Evolutionary conservation across 805 yeast species (phyloP).

Genomic region (Alloascoidea hylecoeti): DNA sequence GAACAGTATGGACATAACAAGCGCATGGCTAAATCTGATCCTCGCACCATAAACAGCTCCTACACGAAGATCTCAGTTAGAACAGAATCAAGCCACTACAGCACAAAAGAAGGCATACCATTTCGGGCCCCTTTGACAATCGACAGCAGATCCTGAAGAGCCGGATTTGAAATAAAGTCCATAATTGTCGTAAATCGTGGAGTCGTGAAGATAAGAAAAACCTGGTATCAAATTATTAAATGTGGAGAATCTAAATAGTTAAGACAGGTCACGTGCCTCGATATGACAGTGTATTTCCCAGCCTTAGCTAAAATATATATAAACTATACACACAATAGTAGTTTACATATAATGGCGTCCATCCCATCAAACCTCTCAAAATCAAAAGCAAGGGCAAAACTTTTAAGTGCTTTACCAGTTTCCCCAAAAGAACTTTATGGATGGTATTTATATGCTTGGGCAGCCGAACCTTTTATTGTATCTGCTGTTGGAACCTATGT

Average conservation of each 20-base stretch:
- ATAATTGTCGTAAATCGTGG: no score
- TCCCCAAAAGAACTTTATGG: constrained; percentile 36
- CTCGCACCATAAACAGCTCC: constrained; percentile 50
- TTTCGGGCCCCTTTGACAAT: constrained; percentile 26
- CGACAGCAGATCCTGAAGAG: constrained; percentile 19
- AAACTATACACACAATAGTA: no score
- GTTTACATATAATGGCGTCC: no score
- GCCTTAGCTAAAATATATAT: no score
- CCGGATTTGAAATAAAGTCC: constrained; percentile 17
- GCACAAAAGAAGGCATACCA: constrained; percentile 18
- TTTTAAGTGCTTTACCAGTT: constrained; percentile 14
- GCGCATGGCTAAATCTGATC: constrained; percentile 47
- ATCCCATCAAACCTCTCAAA: constrained; percentile 2
- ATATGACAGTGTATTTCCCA: no score
- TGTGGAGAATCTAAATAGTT: no score
- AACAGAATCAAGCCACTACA: neutral
- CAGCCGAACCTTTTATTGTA: constrained; percentile 71
- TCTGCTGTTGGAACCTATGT: constrained; percentile 71
- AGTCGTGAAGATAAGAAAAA: no score
- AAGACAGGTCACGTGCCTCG: no score
- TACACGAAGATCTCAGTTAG: constrained; percentile 20
- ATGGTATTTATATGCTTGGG: constrained; percentile 48
- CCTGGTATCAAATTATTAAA: no score
- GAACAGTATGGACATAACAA: constrained; percentile 45
- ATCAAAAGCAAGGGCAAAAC: no score